phyloP scores from a whole-genome alignment of 257 asterid genomes.

The Echium plantagineum region DNA sequence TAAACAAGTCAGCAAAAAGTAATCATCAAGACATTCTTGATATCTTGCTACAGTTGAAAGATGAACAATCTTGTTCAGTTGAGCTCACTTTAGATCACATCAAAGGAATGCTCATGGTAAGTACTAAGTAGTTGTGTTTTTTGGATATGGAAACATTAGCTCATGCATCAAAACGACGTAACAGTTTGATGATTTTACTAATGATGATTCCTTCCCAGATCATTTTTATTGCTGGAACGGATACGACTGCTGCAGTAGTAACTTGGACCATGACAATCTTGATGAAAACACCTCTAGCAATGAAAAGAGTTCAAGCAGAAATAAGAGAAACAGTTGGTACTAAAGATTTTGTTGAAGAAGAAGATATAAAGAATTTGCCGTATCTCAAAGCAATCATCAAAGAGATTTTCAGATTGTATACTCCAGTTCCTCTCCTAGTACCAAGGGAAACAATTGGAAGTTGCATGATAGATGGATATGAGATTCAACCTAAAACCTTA shows the following conservation, averaged over 20 bases:
- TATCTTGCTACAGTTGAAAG: slow-evolving; percentile 24
- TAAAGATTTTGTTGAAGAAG: slow-evolving; percentile 16
- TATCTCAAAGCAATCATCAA: slow-evolving; percentile 29
- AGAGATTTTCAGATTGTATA: slow-evolving; percentile 26
- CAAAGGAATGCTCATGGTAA: slow-evolving; percentile 41
- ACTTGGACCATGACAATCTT: slow-evolving; percentile 36
- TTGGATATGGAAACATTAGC: too few species aligned
- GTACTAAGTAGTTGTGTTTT: too few species aligned
- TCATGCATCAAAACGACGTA: too few species aligned
- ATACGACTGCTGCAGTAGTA: slow-evolving; percentile 19
- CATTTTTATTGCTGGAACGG: slow-evolving; percentile 29
- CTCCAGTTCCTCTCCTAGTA: not conserved
- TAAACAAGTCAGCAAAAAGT: not conserved
- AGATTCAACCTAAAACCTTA: not conserved
- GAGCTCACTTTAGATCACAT: slow-evolving; percentile 24
- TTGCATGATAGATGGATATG: not conserved
- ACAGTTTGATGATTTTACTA: not conserved
- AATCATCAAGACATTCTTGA: slow-evolving; percentile 26
- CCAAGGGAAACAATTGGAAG: not conserved
- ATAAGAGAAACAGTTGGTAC: slow-evolving; percentile 6
- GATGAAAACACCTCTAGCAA: slow-evolving; percentile 15
- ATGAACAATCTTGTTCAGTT: slow-evolving; percentile 3
- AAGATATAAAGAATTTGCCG: slow-evolving; percentile 18
- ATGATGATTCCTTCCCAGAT: slow-evolving; percentile 8
- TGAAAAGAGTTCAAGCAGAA: slow-evolving; percentile 22